phyloP scores from a whole-genome alignment of 1,284 basidiomycete genomes.

The Phenoliferia sp. region DNA sequence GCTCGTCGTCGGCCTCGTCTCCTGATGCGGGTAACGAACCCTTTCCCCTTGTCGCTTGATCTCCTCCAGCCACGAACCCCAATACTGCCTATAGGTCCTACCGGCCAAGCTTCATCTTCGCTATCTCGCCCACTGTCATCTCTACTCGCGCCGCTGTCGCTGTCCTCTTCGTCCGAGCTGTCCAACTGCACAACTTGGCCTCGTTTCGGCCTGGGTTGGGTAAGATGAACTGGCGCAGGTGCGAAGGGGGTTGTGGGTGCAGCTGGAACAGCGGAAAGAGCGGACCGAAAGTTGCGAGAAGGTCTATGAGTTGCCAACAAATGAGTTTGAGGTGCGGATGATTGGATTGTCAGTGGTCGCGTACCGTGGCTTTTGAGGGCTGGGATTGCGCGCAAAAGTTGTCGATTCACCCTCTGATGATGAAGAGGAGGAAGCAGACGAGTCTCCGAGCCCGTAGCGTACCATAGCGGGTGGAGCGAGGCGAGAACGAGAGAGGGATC shows the following conservation, averaged over 20 bases:
- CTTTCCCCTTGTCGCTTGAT: conserved; percentile 14
- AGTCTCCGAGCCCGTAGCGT: too few species aligned
- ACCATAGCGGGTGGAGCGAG: too few species aligned
- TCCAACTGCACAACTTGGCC: background rate
- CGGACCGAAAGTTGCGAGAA: too few species aligned
- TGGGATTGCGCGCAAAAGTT: too few species aligned
- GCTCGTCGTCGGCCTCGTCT: background rate
- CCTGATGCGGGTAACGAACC: background rate
- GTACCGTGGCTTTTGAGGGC: too few species aligned
- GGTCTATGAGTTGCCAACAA: too few species aligned
- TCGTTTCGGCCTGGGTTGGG: background rate
- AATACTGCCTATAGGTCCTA: conserved; percentile 23
- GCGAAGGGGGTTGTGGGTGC: background rate
- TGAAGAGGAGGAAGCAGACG: too few species aligned
- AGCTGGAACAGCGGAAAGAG: too few species aligned
- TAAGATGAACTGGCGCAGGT: background rate
- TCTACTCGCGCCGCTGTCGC: background rate
- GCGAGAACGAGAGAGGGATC: too few species aligned
- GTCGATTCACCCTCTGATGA: too few species aligned
- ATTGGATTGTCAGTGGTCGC: too few species aligned
- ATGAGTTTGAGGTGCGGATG: too few species aligned
- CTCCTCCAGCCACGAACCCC: conserved; percentile 19
- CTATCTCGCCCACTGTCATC: conserved; percentile 14
- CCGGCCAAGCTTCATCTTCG: conserved; percentile 31
- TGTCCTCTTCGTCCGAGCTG: background rate